Base-by-base conservation (phyloP, 768 basidiomycete species). In the Mrakia hoshinonis region DNA sequence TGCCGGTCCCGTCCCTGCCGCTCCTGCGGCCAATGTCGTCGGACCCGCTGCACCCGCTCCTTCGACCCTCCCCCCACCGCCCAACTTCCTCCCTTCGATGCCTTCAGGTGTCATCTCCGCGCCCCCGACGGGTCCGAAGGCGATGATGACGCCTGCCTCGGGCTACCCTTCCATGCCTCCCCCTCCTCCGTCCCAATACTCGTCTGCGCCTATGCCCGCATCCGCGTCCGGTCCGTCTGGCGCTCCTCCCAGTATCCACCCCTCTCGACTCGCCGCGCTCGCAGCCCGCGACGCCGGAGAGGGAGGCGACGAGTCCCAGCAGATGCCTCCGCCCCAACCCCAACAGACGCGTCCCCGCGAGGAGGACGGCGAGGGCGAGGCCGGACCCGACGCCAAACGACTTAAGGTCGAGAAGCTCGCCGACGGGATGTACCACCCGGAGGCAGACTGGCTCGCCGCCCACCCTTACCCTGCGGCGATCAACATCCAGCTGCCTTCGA, bases 391-490 rank as follows among this genome's bases (percentile, higher is more conserved):
- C 6, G 87, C 93, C 61, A 99, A 99, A 81, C 84, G 92, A 67
- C 90, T 91, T 76, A 87, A 86, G 69, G 86, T 95, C 18, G 88
- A 89, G 34, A 94, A 92, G 79, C 81, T 92, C 47, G 89, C 91
- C 2, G 90, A 87, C 36, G 92, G 92, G 0, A 86, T 86, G 67
- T 80, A 89, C 69, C 96, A 94, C 79, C 85, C 91, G 76, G 81
- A 82, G 71, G 69, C 75, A 67, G 91, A 94, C 79, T 97, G 93
- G 93, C 86, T 92, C 75, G 83, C 83, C 60, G 87, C 92, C 85
- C 92, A 97, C 78, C 90, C 92, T 39, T 89, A 94, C 75, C 89
- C 95, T 15, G 91, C 98, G 76, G 87, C 88, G 31, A 83, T 99
- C 58, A 83, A 84, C 43, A 83, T 98, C 3, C 91, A 94, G 77